A percentile compares a stretch with the other conserved stretches of the same genome.
Evolutionary conservation across 441 rosid genomes (phyloP).

Genomic region (Flueggea neowawraea): DNA sequence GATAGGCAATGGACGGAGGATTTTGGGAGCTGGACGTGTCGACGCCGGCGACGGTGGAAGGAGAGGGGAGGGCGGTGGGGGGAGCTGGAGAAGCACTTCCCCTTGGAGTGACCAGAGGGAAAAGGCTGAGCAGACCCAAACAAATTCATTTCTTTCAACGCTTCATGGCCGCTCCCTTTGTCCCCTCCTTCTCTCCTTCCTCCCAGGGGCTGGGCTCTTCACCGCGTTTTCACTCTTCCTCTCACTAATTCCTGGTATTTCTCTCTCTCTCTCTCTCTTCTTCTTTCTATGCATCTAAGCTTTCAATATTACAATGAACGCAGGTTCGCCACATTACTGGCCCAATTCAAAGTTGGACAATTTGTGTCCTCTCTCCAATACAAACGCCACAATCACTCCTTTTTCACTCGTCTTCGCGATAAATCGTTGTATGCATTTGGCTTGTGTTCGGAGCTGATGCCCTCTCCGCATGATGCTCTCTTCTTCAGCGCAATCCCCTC

Average conservation of each 20-base stretch:
- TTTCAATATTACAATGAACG: neutral
- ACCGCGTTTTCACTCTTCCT: constrained; percentile 62
- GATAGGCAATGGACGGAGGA: constrained; percentile 79
- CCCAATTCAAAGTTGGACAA: constrained; percentile 75
- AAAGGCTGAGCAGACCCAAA: constrained; percentile 61
- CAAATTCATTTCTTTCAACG: constrained; percentile 89
- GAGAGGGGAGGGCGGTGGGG: constrained; percentile 62
- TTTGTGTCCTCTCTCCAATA: constrained; percentile 46
- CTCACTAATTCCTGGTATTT: constrained; percentile 56
- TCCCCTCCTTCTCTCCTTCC: constrained; percentile 56
- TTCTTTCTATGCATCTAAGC: neutral
- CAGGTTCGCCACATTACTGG: constrained; percentile 71
- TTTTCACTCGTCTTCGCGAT: constrained; percentile 43
- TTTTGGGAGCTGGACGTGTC: constrained; percentile 82
- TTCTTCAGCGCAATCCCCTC: constrained; percentile 32
- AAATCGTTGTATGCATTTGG: constrained; percentile 78
- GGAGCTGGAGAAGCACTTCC: constrained; percentile 67
- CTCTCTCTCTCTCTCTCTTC: neutral
- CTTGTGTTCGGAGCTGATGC: constrained; percentile 62
- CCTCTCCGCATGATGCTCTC: constrained; percentile 64
- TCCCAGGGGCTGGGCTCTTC: constrained; percentile 51
- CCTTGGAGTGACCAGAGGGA: constrained; percentile 71
- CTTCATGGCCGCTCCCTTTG: constrained; percentile 73
- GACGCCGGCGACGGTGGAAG: constrained; percentile 72
- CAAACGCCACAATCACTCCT: constrained; percentile 29